A percentile compares a stretch with the other conserved stretches of the same genome.
phyloP scores from a whole-genome alignment of 2,329 filamentous ascomycete genomes.

The Fusarium nelsonii region DNA sequence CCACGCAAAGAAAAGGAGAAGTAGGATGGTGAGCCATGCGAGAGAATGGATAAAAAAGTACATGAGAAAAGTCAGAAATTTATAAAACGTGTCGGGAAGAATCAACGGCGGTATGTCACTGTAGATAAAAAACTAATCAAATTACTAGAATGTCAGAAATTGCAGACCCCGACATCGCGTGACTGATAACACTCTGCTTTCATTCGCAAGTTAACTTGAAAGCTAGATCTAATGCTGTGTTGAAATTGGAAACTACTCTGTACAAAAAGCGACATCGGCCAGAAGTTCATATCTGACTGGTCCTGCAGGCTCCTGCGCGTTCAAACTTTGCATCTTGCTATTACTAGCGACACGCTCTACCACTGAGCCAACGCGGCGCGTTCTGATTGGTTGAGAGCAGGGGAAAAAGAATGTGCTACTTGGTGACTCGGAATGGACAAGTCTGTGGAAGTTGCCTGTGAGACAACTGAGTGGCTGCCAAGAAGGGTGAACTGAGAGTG shows the following conservation, averaged over 20 bases:
- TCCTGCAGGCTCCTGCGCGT: neutral
- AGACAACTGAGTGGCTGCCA: neutral
- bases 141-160: neutral
- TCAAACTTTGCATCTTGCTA: conserved; percentile 12
- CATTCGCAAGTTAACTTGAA: neutral
- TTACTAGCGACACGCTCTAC: conserved; percentile 18
- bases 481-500: no score
- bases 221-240: neutral
- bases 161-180: neutral
- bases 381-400: neutral
- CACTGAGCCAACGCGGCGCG: conserved; percentile 10
- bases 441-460: neutral
- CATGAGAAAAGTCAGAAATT: neutral
- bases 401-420: neutral
- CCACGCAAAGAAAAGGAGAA: no score
- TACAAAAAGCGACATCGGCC: neutral
- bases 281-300: neutral
- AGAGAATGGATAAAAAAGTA: neutral
- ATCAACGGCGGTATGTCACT: no score
- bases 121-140: no score
- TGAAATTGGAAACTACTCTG: no score
- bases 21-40: no score
- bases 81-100: no score
- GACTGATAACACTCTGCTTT: neutral
- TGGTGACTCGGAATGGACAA: no score